Percentiles rank a stretch among this genome's conserved stretches.
Evolutionary conservation across 441 rosid species (phyloP).

Genomic region (Corymbia citriodora): DNA sequence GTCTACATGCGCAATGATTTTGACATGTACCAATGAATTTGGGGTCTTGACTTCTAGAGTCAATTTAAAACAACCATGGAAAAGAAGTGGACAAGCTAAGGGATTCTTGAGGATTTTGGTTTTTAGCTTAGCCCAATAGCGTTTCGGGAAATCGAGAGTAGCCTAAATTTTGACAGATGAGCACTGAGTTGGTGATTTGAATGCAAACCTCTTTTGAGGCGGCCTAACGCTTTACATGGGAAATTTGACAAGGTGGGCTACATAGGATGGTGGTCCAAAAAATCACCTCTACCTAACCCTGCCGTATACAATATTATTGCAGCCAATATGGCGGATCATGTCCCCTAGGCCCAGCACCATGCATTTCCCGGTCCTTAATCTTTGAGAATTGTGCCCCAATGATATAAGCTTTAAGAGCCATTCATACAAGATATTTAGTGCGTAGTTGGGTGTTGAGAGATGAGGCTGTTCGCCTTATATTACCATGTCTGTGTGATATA

Average conservation of each 20-base stretch:
- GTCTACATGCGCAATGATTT: neutral
- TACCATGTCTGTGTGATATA: conserved; percentile 11
- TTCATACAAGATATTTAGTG: neutral
- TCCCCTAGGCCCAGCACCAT: neutral
- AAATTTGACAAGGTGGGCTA: neutral
- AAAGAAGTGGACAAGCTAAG: neutral
- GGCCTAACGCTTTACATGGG: neutral
- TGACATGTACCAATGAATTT: neutral
- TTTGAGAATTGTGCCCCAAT: neutral
- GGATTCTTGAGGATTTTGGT: neutral
- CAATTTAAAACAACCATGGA: neutral
- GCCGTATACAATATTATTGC: neutral
- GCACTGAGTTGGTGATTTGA: neutral
- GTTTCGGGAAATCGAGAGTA: neutral
- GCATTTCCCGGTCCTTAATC: neutral
- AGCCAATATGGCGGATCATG: neutral
- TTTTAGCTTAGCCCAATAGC: neutral
- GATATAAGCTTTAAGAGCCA: neutral
- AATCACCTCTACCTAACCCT: neutral
- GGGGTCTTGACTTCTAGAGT: neutral
- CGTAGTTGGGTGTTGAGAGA: neutral
- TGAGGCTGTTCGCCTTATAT: neutral
- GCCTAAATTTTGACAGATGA: neutral
- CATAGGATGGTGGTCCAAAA: neutral
- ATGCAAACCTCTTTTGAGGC: neutral